phyloP scores from a whole-genome alignment of 331 rosid species.

The Malus hybrid region DNA sequence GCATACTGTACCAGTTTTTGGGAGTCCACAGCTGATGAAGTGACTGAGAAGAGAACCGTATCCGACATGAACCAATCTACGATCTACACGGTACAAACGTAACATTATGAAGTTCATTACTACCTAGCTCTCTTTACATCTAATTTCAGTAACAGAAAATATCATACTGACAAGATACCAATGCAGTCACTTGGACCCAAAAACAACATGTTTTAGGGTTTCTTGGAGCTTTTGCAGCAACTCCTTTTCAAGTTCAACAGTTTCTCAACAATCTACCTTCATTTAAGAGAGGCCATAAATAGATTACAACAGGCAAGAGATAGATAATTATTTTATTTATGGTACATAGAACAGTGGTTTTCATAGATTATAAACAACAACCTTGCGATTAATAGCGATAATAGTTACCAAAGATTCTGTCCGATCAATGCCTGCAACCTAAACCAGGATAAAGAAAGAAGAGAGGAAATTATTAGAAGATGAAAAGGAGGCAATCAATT shows the following conservation, averaged over 20 bases:
- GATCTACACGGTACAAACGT: conserved; percentile 22
- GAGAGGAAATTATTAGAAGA: conserved; percentile 16
- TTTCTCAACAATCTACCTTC: conserved; percentile 49
- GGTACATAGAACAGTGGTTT: conserved; percentile 3
- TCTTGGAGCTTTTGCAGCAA: conserved; percentile 32
- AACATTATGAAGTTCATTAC: conserved; percentile 26
- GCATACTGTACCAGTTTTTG: conserved; percentile 22
- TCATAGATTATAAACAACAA: conserved; percentile 7
- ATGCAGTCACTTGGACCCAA: conserved; percentile 29
- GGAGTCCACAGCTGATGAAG: conserved; percentile 18
- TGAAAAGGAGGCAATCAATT: conserved; percentile 6
- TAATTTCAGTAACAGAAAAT: not conserved
- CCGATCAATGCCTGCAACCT: conserved; percentile 49
- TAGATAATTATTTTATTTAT: conserved; percentile 12
- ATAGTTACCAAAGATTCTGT: conserved; percentile 27
- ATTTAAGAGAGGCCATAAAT: conserved; percentile 23
- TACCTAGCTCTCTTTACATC: not conserved
- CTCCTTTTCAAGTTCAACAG: conserved; percentile 42
- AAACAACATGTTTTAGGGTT: conserved; percentile 39
- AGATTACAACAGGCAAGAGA: conserved; percentile 22
- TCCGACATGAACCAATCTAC: conserved; percentile 20
- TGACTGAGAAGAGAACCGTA: conserved; percentile 23
- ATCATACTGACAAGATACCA: conserved; percentile 34
- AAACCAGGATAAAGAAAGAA: conserved; percentile 28
- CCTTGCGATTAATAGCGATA: conserved; percentile 25